Evolutionary conservation across 768 basidiomycete genomes (phyloP), one percentile per base, ranked within the genome.

Genomic region (Cystofilobasidium bisporidii): DNA sequence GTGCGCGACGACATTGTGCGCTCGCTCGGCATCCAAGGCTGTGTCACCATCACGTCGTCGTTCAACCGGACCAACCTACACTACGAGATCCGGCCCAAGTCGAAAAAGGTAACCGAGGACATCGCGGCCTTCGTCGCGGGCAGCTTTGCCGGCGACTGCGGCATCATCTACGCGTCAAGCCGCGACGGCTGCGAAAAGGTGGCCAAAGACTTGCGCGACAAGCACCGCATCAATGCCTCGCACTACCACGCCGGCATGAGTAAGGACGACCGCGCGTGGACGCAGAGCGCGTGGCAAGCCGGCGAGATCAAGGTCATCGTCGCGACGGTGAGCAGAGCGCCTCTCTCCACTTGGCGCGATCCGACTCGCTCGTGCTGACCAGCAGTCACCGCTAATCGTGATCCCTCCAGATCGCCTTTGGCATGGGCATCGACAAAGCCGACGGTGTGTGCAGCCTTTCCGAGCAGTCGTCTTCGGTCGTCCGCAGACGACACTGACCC

Each of bases 21-120:
- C 22, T 84, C 83, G 17, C 83, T 98, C 12, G 79, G 82, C 30
- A 82, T 97, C 67, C 74, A 73, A 26, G 76, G 81, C 66, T 83
- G 85, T 63, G 81, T 82, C 14, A 80, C 83, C 28, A 82, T 94
- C 64, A 82, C 79, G 2, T 87, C 90, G 72, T 93, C 92, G 0
- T 96, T 96, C 79, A 97, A 99, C 73, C 87, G 96, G 5, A 81
- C 85, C n/a, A 99, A 99, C 75, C 81, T 99, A 9, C 80, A 82
- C 64, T 99, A 99, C 73, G 79, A 81, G 56, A 77, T 89, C 79
- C 77, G 80, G 61, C 74, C 77, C 69, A 85, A 86, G 76, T 76
- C 80, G 76, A 80, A 81, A 40, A 76, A 82, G 30, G 67, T 83
- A 2, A 76, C 84, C 12, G 63, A 63, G 6, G 83, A 86, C 12